Percentiles rank a stretch among this genome's conserved stretches.
Conservation (phyloP, 441 rosid species). For the Hura crepitans region DNA sequence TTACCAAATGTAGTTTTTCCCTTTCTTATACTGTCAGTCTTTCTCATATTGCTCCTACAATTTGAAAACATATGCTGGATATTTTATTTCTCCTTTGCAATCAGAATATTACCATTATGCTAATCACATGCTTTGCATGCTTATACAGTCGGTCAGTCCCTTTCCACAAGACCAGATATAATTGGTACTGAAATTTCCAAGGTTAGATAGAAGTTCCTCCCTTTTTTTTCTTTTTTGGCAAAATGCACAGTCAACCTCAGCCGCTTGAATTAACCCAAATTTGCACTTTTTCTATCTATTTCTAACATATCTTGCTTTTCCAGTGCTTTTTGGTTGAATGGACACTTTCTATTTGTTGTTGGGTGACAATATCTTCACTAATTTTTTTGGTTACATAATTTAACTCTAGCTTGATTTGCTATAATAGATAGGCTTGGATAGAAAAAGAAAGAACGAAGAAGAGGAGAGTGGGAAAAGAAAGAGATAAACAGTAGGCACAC, state of each 20-base stretch:
- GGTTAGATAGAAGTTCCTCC: slow-evolving; percentile 56
- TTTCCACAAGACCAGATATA: slow-evolving; percentile 93
- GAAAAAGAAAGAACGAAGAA: background rate
- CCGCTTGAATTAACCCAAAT: background rate
- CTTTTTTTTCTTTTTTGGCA: background rate
- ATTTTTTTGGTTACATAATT: too few relatives aligned
- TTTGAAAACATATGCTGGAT: slow-evolving; percentile 31
- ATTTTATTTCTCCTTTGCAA: slow-evolving; percentile 36
- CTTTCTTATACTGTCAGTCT: slow-evolving; percentile 13
- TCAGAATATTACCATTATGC: slow-evolving; percentile 32
- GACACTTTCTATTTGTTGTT: slow-evolving; percentile 8
- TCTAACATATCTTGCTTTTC: background rate
- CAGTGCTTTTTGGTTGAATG: slow-evolving; percentile 11
- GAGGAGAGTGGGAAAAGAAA: background rate
- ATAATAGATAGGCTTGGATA: background rate
- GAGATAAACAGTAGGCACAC: too few relatives aligned
- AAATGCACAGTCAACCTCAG: background rate
- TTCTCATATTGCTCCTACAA: slow-evolving; percentile 26
- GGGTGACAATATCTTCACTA: background rate
- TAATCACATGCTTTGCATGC: slow-evolving; percentile 44
- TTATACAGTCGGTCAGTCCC: slow-evolving; percentile 94
- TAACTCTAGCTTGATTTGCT: background rate
- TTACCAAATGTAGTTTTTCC: slow-evolving; percentile 6
- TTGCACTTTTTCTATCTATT: background rate
- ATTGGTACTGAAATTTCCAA: slow-evolving; percentile 84